A percentile compares a stretch with the other conserved stretches of the same genome.
phyloP scores from a whole-genome alignment of 257 asterid species.

The Thymus quinquecostatus region DNA sequence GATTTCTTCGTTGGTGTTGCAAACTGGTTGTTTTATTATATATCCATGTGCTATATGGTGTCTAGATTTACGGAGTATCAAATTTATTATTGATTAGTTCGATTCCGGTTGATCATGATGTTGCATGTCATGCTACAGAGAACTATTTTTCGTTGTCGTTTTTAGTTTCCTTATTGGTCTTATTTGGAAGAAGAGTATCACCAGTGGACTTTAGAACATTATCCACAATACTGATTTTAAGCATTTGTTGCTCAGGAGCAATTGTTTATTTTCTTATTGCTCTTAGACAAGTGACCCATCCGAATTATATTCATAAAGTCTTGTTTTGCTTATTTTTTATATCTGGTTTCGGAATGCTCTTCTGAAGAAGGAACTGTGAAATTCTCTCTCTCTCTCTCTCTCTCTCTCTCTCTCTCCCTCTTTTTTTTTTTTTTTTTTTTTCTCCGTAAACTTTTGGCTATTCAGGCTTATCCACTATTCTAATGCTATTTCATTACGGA shows the following conservation, averaged over 20 bases:
- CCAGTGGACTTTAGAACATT: not conserved
- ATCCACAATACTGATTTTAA: conserved; percentile 2
- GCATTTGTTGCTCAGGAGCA: conserved; percentile 8
- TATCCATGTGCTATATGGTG: not conserved
- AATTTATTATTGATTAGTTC: not conserved
- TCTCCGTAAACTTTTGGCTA: conserved; percentile 9
- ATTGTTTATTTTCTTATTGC: not conserved
- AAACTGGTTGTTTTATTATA: conserved; percentile 13
- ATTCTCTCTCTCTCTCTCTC: no score
- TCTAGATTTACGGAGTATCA: conserved; percentile 13
- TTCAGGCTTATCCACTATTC: not conserved
- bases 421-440: no score
- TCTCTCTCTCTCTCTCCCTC: no score
- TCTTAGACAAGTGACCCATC: no score
- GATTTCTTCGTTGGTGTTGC: not conserved
- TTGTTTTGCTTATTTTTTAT: not conserved
- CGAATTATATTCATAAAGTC: no score
- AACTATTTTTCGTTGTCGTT: not conserved
- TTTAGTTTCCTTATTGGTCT: not conserved
- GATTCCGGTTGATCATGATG: conserved; percentile 11
- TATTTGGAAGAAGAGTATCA: conserved; percentile 9
- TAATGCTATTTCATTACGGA: not conserved
- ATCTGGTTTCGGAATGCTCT: not conserved
- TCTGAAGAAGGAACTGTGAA: no score
- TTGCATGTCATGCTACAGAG: conserved; percentile 18